phyloP scores from a whole-genome alignment of 2,329 filamentous ascomycete genomes.

The Domatiomyces globalis region DNA sequence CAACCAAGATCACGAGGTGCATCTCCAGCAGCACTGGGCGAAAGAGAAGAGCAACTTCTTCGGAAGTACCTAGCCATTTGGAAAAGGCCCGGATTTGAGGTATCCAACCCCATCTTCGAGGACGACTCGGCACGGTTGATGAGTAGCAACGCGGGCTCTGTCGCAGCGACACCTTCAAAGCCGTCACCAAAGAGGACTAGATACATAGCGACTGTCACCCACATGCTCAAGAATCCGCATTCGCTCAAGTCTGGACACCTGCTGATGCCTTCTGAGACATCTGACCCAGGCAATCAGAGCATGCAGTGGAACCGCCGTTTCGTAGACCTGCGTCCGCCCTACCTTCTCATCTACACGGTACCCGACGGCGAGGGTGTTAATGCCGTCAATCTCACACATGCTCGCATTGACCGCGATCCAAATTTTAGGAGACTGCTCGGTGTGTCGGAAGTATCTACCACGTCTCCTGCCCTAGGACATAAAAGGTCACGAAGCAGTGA shows the following conservation, averaged over 20 bases:
- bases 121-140: constrained; percentile 31
- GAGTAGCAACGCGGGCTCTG: constrained; percentile 9
- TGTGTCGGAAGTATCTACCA: constrained; percentile 23
- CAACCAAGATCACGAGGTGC: constrained; percentile 7
- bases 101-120: constrained; percentile 30
- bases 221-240: constrained; percentile 64
- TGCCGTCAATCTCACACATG: constrained; percentile 75
- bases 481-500: constrained; percentile 16
- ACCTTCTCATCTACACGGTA: constrained; percentile 76
- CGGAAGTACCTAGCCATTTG: constrained; percentile 21
- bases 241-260: constrained; percentile 80
- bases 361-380: constrained; percentile 80
- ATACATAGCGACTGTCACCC: constrained; percentile 62
- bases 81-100: constrained; percentile 22
- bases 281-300: constrained; percentile 28
- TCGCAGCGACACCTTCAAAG: constrained; percentile 24
- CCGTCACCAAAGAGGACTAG: constrained; percentile 38
- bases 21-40: constrained; percentile 7
- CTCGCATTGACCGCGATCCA: constrained; percentile 81
- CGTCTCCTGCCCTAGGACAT: constrained; percentile 18
- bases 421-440: constrained; percentile 66
- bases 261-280: constrained; percentile 64
- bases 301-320: constrained; percentile 84
- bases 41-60: constrained; percentile 26
- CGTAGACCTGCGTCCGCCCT: constrained; percentile 79